These are phyloP conservation scores for Pseudodiploospora longispora DNA, from an alignment of 2,329 filamentous ascomycete species.

Conservation along the genomic window DNA sequence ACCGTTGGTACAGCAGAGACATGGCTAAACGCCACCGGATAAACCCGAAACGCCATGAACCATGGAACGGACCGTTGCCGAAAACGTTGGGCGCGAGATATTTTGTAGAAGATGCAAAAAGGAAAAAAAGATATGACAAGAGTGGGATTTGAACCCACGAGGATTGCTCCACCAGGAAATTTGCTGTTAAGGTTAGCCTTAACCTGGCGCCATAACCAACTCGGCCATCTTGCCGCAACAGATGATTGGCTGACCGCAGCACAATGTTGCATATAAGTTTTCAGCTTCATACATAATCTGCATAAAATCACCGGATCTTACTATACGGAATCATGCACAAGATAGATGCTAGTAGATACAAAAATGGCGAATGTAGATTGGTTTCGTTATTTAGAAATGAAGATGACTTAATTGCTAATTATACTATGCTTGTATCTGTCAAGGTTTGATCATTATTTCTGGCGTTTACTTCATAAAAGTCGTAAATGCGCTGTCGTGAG, in stretches of 20 bases:
- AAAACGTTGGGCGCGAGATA: not conserved
- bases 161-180: conserved; percentile 11
- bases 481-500: too few species aligned
- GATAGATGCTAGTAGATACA: not conserved
- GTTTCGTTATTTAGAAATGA: too few species aligned
- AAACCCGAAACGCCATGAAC: too few species aligned
- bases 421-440: too few species aligned
- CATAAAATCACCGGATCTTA: not conserved
- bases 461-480: too few species aligned
- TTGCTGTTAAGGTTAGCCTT: conserved; percentile 11
- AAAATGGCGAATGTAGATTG: not conserved
- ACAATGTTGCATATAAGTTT: not conserved
- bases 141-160: conserved; percentile 14
- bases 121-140: conserved; percentile 9
- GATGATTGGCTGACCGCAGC: not conserved
- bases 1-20: too few species aligned
- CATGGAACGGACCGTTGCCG: too few species aligned
- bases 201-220: conserved; percentile 11
- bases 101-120: not conserved
- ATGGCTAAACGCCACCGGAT: too few species aligned
- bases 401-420: too few species aligned
- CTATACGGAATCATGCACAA: too few species aligned
- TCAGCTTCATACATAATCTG: not conserved
- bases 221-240: conserved; percentile 9
- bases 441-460: too few species aligned